phyloP scores from a whole-genome alignment of 2,329 filamentous ascomycete species.

The Tolypocladium pustulatum region DNA sequence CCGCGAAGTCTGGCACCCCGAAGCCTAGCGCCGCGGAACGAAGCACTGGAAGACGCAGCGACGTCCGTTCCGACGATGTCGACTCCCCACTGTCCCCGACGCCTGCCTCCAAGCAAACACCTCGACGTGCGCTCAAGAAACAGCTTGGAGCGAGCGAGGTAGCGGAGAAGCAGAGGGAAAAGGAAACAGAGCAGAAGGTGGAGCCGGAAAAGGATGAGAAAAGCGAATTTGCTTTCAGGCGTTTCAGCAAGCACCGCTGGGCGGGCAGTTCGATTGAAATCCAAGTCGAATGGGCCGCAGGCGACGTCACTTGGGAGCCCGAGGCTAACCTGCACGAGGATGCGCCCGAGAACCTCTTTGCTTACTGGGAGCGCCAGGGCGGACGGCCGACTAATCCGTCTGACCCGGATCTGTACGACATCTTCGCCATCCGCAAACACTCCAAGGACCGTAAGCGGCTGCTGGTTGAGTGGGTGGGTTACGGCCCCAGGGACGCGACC shows the following conservation, averaged over 20 bases:
- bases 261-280: slow-evolving; percentile 16
- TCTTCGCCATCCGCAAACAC: slow-evolving; percentile 22
- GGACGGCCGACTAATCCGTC: slow-evolving; percentile 21
- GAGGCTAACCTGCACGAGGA: slow-evolving; percentile 23
- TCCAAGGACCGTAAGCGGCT: slow-evolving; percentile 15
- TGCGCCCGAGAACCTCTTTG: slow-evolving; percentile 17
- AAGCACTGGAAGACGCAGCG: neutral
- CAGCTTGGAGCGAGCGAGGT: neutral
- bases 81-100: neutral
- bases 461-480: slow-evolving; percentile 26
- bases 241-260: slow-evolving; percentile 19
- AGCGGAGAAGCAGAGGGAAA: neutral
- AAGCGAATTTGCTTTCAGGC: slow-evolving; percentile 10
- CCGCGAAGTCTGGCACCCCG: neutral
- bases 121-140: neutral
- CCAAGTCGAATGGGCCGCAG: slow-evolving; percentile 18
- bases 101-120: neutral
- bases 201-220: neutral
- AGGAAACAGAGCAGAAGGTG: neutral
- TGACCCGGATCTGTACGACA: slow-evolving; percentile 18
- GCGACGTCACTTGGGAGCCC: slow-evolving; percentile 21
- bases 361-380: slow-evolving; percentile 18
- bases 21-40: neutral
- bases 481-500: slow-evolving; percentile 13
- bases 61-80: neutral